Conservation (phyloP, 176 grass and related monocot genomes). For the Paspalum vaginatum region DNA sequence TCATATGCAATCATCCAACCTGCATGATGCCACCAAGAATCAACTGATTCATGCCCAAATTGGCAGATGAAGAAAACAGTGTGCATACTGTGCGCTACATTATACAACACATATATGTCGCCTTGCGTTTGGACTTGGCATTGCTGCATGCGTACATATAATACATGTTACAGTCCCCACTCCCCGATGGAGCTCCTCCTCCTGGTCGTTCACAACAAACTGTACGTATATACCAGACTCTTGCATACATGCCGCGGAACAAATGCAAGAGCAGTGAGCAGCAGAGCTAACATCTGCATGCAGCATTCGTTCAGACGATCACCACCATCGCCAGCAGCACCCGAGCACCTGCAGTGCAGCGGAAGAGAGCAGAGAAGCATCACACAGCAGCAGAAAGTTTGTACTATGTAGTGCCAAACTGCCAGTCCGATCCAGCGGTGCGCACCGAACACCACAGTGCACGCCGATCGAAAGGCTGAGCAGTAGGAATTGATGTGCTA, state of each 20-base stretch:
- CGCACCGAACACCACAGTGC: too few species aligned
- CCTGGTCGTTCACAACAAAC: neutral
- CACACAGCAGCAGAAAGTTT: too few species aligned
- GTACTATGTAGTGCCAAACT: too few species aligned
- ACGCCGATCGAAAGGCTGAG: too few species aligned
- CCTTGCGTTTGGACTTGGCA: neutral
- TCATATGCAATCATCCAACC: neutral
- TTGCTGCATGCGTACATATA: neutral
- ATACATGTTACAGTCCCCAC: neutral
- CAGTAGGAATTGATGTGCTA: neutral
- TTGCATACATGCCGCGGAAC: neutral
- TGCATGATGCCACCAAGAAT: neutral
- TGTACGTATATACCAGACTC: neutral
- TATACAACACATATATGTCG: neutral
- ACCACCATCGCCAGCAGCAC: conserved; percentile 38
- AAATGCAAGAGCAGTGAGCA: neutral
- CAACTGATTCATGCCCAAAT: neutral
- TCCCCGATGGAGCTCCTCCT: too few species aligned
- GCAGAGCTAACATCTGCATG: neutral
- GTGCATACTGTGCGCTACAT: neutral
- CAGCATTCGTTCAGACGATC: conserved; percentile 1
- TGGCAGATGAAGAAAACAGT: neutral
- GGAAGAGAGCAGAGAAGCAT: neutral
- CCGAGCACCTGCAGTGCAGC: conserved; percentile 27
- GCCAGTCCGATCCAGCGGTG: too few species aligned